A percentile compares a stretch with the other conserved stretches of the same genome.
Conservation (phyloP, 345 rosid genomes). For the Salix viminalis region DNA sequence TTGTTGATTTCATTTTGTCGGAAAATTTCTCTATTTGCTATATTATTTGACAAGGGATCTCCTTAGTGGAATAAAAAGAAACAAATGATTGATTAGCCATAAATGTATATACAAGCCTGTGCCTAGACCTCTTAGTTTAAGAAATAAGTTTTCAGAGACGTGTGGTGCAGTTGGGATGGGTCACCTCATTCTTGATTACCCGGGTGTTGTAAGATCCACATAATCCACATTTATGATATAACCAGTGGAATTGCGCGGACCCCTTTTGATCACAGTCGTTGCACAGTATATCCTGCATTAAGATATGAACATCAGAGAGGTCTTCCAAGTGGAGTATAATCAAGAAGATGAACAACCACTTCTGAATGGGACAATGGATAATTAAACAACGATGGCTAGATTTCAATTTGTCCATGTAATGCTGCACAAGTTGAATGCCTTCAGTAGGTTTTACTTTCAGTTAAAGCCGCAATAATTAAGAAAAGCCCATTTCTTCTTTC, state of each 20-base stretch:
- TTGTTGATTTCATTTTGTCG: no score
- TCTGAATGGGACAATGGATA: no score
- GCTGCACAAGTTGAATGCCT: no score
- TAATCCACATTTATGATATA: slow-evolving; percentile 67
- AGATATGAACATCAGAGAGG: neutral
- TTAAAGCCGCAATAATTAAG: no score
- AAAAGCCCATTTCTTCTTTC: no score
- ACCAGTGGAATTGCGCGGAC: slow-evolving; percentile 63
- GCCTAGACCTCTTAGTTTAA: neutral
- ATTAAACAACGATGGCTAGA: no score
- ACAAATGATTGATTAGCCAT: neutral
- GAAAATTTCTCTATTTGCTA: no score
- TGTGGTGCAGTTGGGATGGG: slow-evolving; percentile 31
- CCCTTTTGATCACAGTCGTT: slow-evolving; percentile 71
- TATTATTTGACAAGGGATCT: no score
- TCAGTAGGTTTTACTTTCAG: no score
- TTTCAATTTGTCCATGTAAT: no score
- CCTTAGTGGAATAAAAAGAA: neutral
- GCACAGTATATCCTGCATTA: slow-evolving; percentile 64
- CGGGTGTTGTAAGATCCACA: slow-evolving; percentile 82
- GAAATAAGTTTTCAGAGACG: slow-evolving; percentile 13
- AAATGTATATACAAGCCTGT: slow-evolving; percentile 20
- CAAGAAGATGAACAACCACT: neutral
- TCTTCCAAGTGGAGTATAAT: neutral
- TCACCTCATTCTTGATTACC: slow-evolving; percentile 47